phyloP scores from a whole-genome alignment of 2,329 filamentous ascomycete species.

The Drechslerella stenobrocha region DNA sequence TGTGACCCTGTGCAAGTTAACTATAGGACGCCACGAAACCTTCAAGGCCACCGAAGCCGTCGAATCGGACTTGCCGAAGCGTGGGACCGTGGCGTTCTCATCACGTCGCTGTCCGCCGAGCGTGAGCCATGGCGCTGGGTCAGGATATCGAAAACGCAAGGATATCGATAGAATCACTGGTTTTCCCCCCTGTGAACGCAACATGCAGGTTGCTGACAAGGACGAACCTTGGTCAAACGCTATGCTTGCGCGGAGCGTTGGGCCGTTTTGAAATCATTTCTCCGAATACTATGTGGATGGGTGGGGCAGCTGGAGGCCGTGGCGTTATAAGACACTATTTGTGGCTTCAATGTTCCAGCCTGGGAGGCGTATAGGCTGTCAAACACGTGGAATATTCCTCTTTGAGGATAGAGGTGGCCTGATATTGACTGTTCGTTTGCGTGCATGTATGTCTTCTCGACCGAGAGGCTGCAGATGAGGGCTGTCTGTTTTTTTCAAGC shows the following conservation, averaged over 20 bases:
- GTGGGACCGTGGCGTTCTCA: conserved; percentile 30
- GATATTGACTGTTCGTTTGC: conserved; percentile 10
- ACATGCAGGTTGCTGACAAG: neutral
- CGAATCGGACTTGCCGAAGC: conserved; percentile 40
- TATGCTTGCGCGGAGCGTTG: neutral
- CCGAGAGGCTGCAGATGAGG: no score
- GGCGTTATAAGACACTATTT: conserved; percentile 28
- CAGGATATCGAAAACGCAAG: conserved; percentile 28
- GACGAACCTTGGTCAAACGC: neutral
- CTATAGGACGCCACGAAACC: neutral
- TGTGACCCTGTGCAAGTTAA: neutral
- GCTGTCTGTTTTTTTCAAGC: no score
- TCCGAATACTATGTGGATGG: no score
- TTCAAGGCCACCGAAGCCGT: neutral
- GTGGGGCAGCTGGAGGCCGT: conserved; percentile 37
- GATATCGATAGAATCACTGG: conserved; percentile 9
- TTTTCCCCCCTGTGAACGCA: neutral
- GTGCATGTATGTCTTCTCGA: no score
- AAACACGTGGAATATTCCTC: conserved; percentile 39
- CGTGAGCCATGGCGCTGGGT: conserved; percentile 28
- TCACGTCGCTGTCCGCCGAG: conserved; percentile 2
- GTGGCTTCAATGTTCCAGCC: conserved; percentile 7
- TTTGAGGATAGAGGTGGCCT: conserved; percentile 17
- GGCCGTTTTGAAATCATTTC: neutral
- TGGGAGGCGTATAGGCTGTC: conserved; percentile 18